These are phyloP conservation scores for Microbotryomycetes sp. DNA, from an alignment of 1,284 basidiomycete genomes.

Conservation along the genomic window DNA sequence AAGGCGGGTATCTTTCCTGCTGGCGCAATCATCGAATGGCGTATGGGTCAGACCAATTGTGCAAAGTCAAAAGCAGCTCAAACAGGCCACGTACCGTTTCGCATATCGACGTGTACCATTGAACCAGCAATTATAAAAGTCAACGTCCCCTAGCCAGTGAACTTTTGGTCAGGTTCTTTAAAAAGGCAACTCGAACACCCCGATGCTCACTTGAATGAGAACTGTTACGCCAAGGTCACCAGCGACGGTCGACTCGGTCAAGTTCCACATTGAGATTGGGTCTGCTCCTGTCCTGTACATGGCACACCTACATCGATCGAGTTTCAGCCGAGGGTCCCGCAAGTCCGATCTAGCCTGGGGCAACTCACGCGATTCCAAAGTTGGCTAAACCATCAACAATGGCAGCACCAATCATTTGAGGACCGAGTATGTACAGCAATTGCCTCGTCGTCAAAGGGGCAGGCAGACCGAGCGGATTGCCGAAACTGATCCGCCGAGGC, in stretches of 20 bases:
- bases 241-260: conserved; percentile 16
- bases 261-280: conserved; percentile 26
- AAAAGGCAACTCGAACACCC: too few relatives aligned
- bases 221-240: conserved; percentile 33
- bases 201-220: conserved; percentile 31
- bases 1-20: conserved; percentile 24
- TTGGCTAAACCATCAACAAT: conserved; percentile 31
- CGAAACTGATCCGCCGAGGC: conserved; percentile 1
- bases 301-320: conserved; percentile 12
- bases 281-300: conserved; percentile 20
- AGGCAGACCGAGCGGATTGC: background rate
- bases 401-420: conserved; percentile 24
- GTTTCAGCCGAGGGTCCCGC: background rate
- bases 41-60: background rate
- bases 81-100: conserved; percentile 13
- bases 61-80: background rate
- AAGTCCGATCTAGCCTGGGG: background rate
- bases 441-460: background rate
- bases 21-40: background rate
- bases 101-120: conserved; percentile 36
- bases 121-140: conserved; percentile 34
- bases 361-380: conserved; percentile 34
- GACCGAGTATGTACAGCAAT: conserved; percentile 20
- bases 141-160: conserved; percentile 31
- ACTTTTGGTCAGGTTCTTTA: too few relatives aligned